Evolutionary conservation across 148 eudicot species (phyloP).

Genomic region (Gaultheria prostrata): DNA sequence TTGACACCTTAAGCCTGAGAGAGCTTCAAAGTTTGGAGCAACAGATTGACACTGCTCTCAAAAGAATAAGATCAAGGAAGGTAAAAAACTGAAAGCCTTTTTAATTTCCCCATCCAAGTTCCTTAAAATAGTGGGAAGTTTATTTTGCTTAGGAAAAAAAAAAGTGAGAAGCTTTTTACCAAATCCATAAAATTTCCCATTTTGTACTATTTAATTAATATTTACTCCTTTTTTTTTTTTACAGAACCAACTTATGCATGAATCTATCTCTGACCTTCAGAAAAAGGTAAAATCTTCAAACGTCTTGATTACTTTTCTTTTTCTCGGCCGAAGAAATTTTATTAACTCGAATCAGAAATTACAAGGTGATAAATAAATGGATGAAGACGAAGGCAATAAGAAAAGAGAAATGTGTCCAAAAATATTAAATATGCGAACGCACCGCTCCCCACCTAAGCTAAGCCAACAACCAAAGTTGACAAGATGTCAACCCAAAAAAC

Average conservation of each 20-base stretch:
- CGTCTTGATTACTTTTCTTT: background rate
- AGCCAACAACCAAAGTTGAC: no score
- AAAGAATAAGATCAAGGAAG: slow-evolving; percentile 50
- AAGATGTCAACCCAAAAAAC: no score
- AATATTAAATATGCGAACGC: no score
- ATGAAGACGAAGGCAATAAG: no score
- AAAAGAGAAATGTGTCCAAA: no score
- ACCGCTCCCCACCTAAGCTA: no score
- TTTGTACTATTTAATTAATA: no score
- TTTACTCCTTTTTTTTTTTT: background rate
- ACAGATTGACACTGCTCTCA: slow-evolving; percentile 63
- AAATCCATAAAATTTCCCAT: no score
- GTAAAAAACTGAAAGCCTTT: slow-evolving; percentile 22
- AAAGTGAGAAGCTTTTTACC: no score
- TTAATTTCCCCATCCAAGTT: background rate
- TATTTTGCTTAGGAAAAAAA: no score
- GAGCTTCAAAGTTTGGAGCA: slow-evolving; percentile 76
- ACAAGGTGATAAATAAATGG: no score
- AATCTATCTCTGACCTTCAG: slow-evolving; percentile 45
- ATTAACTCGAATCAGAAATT: no score
- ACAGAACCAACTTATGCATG: slow-evolving; percentile 47
- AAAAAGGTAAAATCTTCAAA: slow-evolving; percentile 32
- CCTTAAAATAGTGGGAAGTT: background rate
- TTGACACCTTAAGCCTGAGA: slow-evolving; percentile 54
- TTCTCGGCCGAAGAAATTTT: background rate